Conservation (phyloP, 176 grass and related monocot genomes). For the Oryza nivara region DNA sequence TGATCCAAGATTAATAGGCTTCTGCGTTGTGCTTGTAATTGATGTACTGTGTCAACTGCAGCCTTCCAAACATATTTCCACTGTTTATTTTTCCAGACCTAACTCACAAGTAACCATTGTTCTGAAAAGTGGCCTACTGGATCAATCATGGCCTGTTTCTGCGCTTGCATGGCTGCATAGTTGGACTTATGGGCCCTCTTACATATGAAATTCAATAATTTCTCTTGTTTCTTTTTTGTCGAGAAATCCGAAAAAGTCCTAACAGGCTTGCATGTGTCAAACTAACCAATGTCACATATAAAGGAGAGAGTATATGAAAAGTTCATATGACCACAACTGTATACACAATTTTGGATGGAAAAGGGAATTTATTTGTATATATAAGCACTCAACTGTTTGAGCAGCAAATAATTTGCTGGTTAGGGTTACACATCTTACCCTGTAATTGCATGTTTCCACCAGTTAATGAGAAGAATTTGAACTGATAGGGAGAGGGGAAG, state of each 20-base stretch:
- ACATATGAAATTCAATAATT: background rate
- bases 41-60: background rate
- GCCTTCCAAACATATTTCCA: background rate
- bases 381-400: background rate
- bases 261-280: background rate
- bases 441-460: no score
- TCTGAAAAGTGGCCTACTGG: background rate
- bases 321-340: background rate
- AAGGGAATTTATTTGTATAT: background rate
- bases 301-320: background rate
- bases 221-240: background rate
- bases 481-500: no score
- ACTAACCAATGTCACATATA: no score
- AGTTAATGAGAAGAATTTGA: no score
- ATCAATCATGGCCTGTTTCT: background rate
- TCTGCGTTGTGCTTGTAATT: background rate
- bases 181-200: background rate
- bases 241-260: background rate
- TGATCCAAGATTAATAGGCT: background rate
- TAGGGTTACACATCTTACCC: no score
- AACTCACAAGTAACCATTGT: background rate
- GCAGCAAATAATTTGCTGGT: background rate
- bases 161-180: background rate
- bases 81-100: background rate
- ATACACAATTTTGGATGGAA: background rate